A percentile compares a stretch with the other conserved stretches of the same genome.
phyloP scores from a whole-genome alignment of 305 asterid species.

The Fraxinus baroniana region DNA sequence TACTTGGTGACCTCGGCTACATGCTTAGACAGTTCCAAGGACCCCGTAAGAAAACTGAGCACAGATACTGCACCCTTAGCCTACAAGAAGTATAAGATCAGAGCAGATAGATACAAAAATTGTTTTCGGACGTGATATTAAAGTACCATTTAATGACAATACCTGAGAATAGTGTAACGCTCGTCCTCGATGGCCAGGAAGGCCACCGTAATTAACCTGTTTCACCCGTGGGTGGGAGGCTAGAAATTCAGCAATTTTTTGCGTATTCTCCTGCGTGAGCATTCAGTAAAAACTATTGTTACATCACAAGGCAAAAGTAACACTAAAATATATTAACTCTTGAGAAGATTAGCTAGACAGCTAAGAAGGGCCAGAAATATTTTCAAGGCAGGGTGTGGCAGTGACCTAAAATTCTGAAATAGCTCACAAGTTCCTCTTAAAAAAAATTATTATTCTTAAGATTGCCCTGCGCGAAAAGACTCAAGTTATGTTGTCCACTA shows the following conservation, averaged over 20 bases:
- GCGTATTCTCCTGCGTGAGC: conserved; percentile 69
- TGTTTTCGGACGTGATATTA: background rate
- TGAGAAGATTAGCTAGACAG: background rate
- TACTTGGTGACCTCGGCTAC: conserved; percentile 75
- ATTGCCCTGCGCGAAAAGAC: background rate
- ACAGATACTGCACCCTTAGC: conserved; percentile 97
- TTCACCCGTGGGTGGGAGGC: conserved; percentile 70
- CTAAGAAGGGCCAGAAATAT: background rate
- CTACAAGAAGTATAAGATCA: conserved; percentile 36
- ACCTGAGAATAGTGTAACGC: conserved; percentile 91
- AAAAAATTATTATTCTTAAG: background rate
- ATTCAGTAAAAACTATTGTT: background rate
- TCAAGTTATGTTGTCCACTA: background rate
- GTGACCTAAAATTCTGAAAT: background rate
- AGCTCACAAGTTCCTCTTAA: background rate
- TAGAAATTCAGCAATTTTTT: conserved; percentile 85
- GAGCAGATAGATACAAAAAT: background rate
- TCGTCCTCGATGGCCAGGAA: conserved; percentile 71
- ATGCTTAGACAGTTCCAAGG: conserved; percentile 81
- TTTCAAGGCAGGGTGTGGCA: background rate
- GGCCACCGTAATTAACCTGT: conserved; percentile 82
- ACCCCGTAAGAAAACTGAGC: conserved; percentile 93
- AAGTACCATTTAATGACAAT: conserved; percentile 3
- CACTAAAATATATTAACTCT: background rate
- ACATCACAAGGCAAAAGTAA: background rate